Evolutionary conservation across 176 grass and related monocot genomes (phyloP).

Genomic region (Hordeum marinum): DNA sequence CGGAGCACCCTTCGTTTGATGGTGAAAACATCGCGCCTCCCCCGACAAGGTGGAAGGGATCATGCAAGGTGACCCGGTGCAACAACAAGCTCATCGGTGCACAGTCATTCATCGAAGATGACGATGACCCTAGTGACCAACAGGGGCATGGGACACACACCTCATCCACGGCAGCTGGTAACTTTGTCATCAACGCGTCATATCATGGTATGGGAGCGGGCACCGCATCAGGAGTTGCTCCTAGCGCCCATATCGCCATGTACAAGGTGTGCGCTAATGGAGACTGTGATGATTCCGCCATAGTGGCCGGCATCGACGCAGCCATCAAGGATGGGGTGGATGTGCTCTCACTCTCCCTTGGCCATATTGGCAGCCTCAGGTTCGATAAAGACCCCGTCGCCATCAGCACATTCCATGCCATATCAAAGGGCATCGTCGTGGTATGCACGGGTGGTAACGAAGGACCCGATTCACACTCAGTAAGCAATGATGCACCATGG

Average conservation of each 20-base stretch:
- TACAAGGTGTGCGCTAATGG: not conserved
- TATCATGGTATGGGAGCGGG: not conserved
- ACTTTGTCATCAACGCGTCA: not conserved
- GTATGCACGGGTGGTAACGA: not conserved
- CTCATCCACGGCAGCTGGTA: not conserved
- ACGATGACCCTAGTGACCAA: not conserved
- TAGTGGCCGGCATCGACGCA: not conserved
- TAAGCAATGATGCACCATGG: not conserved
- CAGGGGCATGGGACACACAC: not conserved
- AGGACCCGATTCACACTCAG: not conserved
- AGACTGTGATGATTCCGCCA: not conserved
- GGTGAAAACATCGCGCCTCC: not conserved
- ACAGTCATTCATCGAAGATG: not conserved
- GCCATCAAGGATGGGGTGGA: slow-evolving; percentile 14
- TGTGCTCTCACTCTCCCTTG: not conserved
- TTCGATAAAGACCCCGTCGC: not conserved
- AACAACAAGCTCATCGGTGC: not conserved
- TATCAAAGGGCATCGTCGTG: not conserved
- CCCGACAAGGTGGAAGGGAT: not conserved
- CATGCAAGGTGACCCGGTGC: slow-evolving; percentile 1
- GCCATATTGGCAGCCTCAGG: not conserved
- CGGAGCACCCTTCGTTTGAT: slow-evolving; percentile 12
- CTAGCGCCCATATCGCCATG: not conserved
- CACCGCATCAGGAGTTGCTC: not conserved
- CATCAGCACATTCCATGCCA: not conserved